These are phyloP conservation scores for Thelonectria discophora DNA, from an alignment of 2,329 filamentous ascomycete species.

Conservation along the genomic window DNA sequence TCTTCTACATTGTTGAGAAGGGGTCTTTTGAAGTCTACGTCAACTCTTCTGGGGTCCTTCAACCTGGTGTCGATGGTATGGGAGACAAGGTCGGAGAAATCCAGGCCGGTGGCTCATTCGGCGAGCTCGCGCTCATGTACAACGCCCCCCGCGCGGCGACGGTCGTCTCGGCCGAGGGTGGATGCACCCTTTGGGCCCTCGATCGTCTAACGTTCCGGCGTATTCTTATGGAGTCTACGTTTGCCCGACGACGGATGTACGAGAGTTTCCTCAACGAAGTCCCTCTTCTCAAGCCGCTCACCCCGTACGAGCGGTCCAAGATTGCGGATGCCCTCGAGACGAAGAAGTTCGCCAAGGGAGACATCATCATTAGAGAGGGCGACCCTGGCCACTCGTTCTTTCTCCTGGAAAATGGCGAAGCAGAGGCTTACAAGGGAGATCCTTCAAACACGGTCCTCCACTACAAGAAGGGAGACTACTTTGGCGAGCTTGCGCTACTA, in stretches of 20 bases:
- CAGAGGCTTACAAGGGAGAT: constrained; percentile 85
- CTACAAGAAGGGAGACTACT: constrained; percentile 94
- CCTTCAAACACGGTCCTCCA: constrained; percentile 75
- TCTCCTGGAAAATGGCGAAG: constrained; percentile 86
- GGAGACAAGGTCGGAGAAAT: constrained; percentile 84
- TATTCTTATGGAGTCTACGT: constrained; percentile 98
- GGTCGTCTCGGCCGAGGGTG: constrained; percentile 81
- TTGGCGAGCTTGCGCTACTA: constrained; percentile 91
- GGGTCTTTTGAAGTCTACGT: constrained; percentile 93
- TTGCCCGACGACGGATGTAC: constrained; percentile 95
- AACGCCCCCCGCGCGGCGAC: constrained; percentile 96
- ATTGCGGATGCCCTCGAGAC: constrained; percentile 97
- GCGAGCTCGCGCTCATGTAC: constrained; percentile 98
- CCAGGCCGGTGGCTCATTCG: constrained; percentile 90
- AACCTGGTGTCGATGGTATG: constrained; percentile 82
- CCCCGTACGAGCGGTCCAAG: constrained; percentile 93
- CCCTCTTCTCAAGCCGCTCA: constrained; percentile 82
- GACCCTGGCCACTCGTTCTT: constrained; percentile 93
- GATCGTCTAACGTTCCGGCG: constrained; percentile 97
- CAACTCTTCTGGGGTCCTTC: constrained; percentile 77
- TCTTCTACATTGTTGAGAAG: constrained; percentile 96
- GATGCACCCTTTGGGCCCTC: constrained; percentile 89
- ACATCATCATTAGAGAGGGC: constrained; percentile 89
- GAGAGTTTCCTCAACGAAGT: constrained; percentile 97
- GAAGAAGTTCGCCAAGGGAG: constrained; percentile 80